Evolutionary conservation across 257 asterid genomes (phyloP).

Genomic region (Mentha longifolia): DNA sequence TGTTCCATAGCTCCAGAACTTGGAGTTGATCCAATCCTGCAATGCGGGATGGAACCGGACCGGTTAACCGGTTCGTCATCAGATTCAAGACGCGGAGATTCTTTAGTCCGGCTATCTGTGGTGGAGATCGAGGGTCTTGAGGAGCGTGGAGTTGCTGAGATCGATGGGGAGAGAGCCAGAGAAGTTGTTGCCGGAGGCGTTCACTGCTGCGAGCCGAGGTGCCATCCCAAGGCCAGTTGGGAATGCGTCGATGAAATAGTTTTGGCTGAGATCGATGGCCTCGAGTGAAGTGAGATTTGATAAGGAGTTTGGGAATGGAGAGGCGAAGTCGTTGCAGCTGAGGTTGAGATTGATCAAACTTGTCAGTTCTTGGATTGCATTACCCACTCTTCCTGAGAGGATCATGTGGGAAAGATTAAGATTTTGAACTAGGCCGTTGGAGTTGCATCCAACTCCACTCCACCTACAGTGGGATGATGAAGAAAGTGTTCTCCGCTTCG

Average conservation of each 20-base stretch:
- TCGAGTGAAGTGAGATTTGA: constrained; percentile 53
- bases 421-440: constrained; percentile 47
- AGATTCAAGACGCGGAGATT: constrained; percentile 43
- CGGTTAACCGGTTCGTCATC: constrained; percentile 45
- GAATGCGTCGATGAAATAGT: constrained; percentile 51
- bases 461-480: constrained; percentile 58
- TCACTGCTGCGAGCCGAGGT: constrained; percentile 43
- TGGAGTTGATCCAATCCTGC: constrained; percentile 33
- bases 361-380: constrained; percentile 46
- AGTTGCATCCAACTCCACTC: constrained; percentile 73
- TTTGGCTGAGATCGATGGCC: constrained; percentile 71
- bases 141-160: constrained; percentile 52
- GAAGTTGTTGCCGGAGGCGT: constrained; percentile 81
- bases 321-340: constrained; percentile 61
- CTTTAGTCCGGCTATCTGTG: no score
- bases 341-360: constrained; percentile 47
- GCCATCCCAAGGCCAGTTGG: constrained; percentile 59
- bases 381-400: constrained; percentile 60
- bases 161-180: no score
- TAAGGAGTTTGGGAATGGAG: constrained; percentile 55
- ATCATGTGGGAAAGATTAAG: constrained; percentile 74
- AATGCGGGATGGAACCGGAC: constrained; percentile 39
- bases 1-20: constrained; percentile 52
- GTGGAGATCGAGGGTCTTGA: no score
- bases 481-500: constrained; percentile 8